Conservation (phyloP, 2,329 filamentous ascomycete genomes). For the Diaporthe capsici region DNA sequence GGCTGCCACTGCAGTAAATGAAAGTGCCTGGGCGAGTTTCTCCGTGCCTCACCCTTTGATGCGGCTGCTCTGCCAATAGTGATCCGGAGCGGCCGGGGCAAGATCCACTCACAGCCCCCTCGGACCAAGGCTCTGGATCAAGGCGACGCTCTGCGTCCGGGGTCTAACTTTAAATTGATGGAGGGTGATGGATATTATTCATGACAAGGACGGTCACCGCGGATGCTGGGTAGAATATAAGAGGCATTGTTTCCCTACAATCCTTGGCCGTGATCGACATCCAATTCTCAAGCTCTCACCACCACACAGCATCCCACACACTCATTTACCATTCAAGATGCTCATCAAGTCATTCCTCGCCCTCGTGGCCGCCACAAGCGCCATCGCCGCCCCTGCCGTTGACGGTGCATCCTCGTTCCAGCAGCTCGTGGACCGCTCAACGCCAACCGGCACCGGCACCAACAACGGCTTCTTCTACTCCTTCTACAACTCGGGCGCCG, state of each 20-base stretch:
- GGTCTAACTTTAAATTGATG: conserved; percentile 21
- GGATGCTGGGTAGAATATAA: conserved; percentile 4
- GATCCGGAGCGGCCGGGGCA: background rate
- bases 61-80: conserved; percentile 14
- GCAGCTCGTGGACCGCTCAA: conserved; percentile 34
- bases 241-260: background rate
- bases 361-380: conserved; percentile 24
- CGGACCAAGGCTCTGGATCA: background rate
- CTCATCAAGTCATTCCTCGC: conserved; percentile 23
- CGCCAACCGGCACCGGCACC: conserved; percentile 51
- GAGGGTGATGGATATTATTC: conserved; percentile 16
- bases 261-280: background rate
- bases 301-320: background rate
- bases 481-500: conserved; percentile 59
- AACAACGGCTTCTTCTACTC: conserved; percentile 61
- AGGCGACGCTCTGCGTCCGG: background rate
- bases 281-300: background rate
- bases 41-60: background rate
- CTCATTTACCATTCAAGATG: conserved; percentile 17
- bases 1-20: conserved; percentile 18
- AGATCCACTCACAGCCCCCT: conserved; percentile 1
- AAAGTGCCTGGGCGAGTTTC: conserved; percentile 2
- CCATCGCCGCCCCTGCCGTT: conserved; percentile 15
- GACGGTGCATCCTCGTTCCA: conserved; percentile 2
- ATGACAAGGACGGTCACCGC: background rate